Conservation (phyloP, 345 rosid genomes). For the Syzygium aqueum region DNA sequence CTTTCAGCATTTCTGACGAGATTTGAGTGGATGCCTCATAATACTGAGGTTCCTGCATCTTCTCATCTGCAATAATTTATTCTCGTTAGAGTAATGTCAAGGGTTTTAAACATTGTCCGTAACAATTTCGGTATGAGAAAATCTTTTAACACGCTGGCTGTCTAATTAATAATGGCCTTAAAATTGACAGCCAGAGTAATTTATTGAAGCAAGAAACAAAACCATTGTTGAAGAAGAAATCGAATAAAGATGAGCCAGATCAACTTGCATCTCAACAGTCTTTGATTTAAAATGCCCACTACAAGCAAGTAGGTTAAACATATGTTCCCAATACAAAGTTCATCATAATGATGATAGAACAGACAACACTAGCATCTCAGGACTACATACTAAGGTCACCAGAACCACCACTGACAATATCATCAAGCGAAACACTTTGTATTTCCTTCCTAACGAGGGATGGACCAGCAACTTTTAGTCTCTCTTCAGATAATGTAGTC, state of each 20-base stretch:
- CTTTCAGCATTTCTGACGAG: conserved; percentile 24
- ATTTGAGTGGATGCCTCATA: conserved; percentile 19
- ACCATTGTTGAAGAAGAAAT: conserved; percentile 3
- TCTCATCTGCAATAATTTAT: conserved; percentile 40
- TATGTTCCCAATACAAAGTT: neutral
- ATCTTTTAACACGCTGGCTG: neutral
- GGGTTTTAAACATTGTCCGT: neutral
- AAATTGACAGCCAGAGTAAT: neutral
- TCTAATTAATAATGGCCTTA: neutral
- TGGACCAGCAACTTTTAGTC: conserved; percentile 55
- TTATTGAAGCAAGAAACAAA: neutral
- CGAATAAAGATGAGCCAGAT: conserved; percentile 9
- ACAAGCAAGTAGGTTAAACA: neutral
- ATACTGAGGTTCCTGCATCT: conserved; percentile 27
- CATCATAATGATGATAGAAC: conserved; percentile 14
- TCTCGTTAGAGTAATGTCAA: conserved; percentile 10
- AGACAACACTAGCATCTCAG: conserved; percentile 24
- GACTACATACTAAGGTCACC: conserved; percentile 70
- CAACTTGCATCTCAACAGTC: conserved; percentile 4
- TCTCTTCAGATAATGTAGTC: conserved; percentile 67
- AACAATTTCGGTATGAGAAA: neutral
- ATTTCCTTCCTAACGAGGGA: conserved; percentile 68
- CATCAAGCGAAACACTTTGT: conserved; percentile 63
- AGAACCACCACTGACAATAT: conserved; percentile 83
- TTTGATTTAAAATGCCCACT: conserved; percentile 2